These are phyloP conservation scores for Lippia alba DNA, from an alignment of 305 asterid species.

Conservation along the genomic window DNA sequence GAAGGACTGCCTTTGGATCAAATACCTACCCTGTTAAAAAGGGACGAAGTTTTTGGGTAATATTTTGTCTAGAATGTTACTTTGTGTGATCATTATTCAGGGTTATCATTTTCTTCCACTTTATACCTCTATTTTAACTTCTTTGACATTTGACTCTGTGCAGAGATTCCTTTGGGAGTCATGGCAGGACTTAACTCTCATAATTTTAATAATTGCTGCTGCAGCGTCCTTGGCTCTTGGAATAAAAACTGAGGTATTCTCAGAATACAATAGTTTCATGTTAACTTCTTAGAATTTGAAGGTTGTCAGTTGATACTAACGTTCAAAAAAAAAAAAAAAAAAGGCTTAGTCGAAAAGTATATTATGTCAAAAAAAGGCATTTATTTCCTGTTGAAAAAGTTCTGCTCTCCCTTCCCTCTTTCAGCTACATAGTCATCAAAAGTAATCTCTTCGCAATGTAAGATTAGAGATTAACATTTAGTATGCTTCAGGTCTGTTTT, in stretches of 20 bases:
- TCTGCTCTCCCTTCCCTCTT: neutral
- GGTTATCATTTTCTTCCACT: slow-evolving; percentile 14
- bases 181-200: slow-evolving; percentile 93
- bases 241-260: slow-evolving; percentile 77
- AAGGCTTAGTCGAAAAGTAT: too few relatives aligned
- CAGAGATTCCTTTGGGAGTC: slow-evolving; percentile 96
- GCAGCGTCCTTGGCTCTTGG: slow-evolving; percentile 85
- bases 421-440: slow-evolving; percentile 18
- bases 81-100: neutral
- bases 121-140: slow-evolving; percentile 24
- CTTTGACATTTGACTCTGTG: slow-evolving; percentile 30
- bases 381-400: neutral
- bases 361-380: too few relatives aligned
- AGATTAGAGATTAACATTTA: slow-evolving; percentile 2
- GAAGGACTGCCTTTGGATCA: slow-evolving; percentile 76
- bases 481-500: slow-evolving; percentile 10
- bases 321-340: too few relatives aligned
- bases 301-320: neutral
- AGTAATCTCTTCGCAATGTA: slow-evolving; percentile 13
- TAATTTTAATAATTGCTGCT: slow-evolving; percentile 87
- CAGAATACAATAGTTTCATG: slow-evolving; percentile 11
- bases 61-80: slow-evolving; percentile 4
- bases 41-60: slow-evolving; percentile 86
- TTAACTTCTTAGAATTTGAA: slow-evolving; percentile 21
- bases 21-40: slow-evolving; percentile 89